These are phyloP conservation scores for Phytopythium oedochilum DNA, from an alignment of 352 stramenopile genomes.

Conservation along the genomic window DNA sequence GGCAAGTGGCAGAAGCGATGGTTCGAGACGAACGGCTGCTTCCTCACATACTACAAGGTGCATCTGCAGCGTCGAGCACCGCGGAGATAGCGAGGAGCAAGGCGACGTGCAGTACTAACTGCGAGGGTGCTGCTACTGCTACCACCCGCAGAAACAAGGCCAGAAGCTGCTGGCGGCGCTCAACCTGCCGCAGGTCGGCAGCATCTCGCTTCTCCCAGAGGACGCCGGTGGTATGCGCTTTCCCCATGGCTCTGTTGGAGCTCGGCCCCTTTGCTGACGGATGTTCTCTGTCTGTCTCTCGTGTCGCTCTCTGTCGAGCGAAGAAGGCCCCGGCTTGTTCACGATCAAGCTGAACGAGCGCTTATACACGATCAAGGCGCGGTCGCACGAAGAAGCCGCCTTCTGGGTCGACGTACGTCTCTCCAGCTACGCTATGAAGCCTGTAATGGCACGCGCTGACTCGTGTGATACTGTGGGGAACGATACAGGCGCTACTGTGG, in stretches of 20 bases:
- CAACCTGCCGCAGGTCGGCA: slow-evolving; percentile 91
- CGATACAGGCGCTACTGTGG: slow-evolving; percentile 63
- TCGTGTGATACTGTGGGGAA: not conserved
- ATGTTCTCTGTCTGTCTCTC: not conserved
- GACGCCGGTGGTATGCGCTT: slow-evolving; percentile 56
- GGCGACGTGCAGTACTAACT: too few relatives aligned
- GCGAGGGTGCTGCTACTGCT: too few relatives aligned
- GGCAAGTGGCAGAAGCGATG: slow-evolving; percentile 97
- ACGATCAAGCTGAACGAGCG: slow-evolving; percentile 89
- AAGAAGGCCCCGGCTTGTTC: slow-evolving; percentile 82
- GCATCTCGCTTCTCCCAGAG: slow-evolving; percentile 68
- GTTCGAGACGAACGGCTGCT: slow-evolving; percentile 98
- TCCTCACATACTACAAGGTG: slow-evolving; percentile 99
- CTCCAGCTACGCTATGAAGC: too few relatives aligned
- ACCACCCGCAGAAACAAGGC: slow-evolving; percentile 85
- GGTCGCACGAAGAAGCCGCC: slow-evolving; percentile 77
- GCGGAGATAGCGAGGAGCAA: too few relatives aligned
- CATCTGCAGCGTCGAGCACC: too few relatives aligned
- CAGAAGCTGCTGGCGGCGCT: slow-evolving; percentile 93
- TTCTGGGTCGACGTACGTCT: slow-evolving; percentile 81
- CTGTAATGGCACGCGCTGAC: not conserved
- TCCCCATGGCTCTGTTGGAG: too few relatives aligned
- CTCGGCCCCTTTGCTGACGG: not conserved
- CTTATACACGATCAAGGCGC: slow-evolving; percentile 89
- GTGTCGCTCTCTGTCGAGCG: not conserved